These are phyloP conservation scores for Candida anutae DNA, from an alignment of 1,139 yeast species.

Conservation along the genomic window DNA sequence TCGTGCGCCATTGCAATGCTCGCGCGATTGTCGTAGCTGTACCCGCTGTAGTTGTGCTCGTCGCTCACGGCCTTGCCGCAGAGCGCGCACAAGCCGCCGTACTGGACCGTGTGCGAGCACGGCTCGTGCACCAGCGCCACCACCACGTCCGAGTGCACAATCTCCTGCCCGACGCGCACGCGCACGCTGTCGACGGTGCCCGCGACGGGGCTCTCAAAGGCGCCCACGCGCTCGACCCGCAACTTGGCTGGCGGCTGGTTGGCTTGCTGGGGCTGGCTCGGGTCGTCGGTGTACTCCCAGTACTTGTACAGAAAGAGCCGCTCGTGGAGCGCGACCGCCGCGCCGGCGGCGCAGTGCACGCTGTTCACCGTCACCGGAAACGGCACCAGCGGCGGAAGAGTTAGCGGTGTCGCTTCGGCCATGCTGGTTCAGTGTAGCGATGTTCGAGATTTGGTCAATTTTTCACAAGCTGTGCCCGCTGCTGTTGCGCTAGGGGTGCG, in stretches of 20 bases:
- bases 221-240: conserved; percentile 54
- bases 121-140: conserved; percentile 65
- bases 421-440: no score
- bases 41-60: conserved; percentile 73
- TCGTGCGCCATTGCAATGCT: conserved; percentile 89
- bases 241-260: conserved; percentile 19
- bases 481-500: no score
- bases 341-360: conserved; percentile 39
- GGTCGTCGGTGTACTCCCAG: conserved; percentile 60
- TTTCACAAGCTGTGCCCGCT: no score
- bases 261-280: conserved; percentile 27
- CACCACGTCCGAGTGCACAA: conserved; percentile 41
- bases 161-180: conserved; percentile 52
- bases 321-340: conserved; percentile 41
- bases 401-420: conserved; percentile 29
- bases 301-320: conserved; percentile 57
- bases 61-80: conserved; percentile 86
- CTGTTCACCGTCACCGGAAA: conserved; percentile 63
- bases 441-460: no score
- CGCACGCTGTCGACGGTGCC: conserved; percentile 53
- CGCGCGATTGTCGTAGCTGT: conserved; percentile 66
- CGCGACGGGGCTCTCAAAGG: conserved; percentile 77
- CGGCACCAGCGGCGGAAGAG: conserved; percentile 50
- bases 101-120: conserved; percentile 91
- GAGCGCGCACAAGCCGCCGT: conserved; percentile 89